Conservation (phyloP, 2,329 filamentous ascomycete species). For the Pseudogymnoascus sp. region DNA sequence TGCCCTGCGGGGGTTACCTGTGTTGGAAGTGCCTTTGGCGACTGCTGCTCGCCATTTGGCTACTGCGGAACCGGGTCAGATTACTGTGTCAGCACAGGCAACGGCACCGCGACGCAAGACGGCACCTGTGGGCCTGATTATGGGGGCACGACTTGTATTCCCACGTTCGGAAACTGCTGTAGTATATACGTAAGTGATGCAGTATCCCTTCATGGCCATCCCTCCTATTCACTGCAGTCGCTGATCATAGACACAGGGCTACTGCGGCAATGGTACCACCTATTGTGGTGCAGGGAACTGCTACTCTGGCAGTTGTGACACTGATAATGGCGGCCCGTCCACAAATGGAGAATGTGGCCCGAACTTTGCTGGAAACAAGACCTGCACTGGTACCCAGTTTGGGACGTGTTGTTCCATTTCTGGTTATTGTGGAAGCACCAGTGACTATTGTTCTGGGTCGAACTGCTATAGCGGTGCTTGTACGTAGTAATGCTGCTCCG, state of each 20-base stretch:
- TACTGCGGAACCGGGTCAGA: no score
- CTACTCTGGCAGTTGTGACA: constrained; percentile 10
- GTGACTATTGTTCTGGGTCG: constrained; percentile 19
- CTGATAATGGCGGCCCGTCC: constrained; percentile 21
- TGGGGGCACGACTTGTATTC: constrained; percentile 6
- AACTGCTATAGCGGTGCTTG: constrained; percentile 22
- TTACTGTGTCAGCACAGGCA: no score
- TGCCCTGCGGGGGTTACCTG: no score
- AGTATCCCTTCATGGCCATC: no score
- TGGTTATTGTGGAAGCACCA: constrained; percentile 23
- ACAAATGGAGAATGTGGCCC: constrained; percentile 24
- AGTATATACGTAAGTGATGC: not conserved
- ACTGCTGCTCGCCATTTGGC: no score
- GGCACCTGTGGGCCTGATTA: constrained; percentile 11
- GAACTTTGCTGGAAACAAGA: constrained; percentile 24
- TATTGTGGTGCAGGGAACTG: constrained; percentile 16
- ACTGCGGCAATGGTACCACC: constrained; percentile 12
- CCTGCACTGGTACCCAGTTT: constrained; percentile 25
- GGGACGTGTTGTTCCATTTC: constrained; percentile 21
- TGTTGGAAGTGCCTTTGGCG: no score
- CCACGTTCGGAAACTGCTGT: constrained; percentile 10
- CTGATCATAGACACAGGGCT: no score
- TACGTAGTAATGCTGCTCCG: not conserved
- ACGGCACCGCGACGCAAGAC: not conserved
- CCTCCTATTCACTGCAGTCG: no score